Percentiles rank a stretch among this genome's conserved stretches.
Evolutionary conservation across 257 asterid genomes (phyloP).

Genomic region (Penstemon eatonii): DNA sequence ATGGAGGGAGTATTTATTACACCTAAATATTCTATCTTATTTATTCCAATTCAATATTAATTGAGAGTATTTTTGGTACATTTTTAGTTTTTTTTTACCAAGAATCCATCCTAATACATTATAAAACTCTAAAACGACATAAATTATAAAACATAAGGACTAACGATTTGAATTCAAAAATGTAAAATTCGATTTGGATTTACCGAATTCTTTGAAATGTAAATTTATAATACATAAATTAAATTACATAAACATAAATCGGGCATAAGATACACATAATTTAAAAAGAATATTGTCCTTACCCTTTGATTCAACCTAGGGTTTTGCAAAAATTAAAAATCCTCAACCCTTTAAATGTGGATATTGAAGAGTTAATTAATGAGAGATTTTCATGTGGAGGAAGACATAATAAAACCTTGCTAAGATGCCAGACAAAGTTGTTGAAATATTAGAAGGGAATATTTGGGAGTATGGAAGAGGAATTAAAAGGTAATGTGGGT

Average conservation of each 20-base stretch:
- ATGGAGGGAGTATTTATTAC: too few relatives aligned
- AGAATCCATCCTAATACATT: too few relatives aligned
- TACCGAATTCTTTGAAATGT: too few relatives aligned
- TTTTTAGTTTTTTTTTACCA: too few relatives aligned
- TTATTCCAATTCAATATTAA: too few relatives aligned
- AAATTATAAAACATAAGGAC: too few relatives aligned
- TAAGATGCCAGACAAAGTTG: conserved; percentile 79
- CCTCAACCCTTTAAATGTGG: conserved; percentile 25
- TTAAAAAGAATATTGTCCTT: conserved; percentile 10
- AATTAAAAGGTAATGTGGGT: conserved; percentile 86
- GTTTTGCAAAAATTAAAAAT: conserved; percentile 42
- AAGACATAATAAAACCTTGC: conserved; percentile 62
- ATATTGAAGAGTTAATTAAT: conserved; percentile 16
- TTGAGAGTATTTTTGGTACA: too few relatives aligned
- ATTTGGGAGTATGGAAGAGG: conserved; percentile 80
- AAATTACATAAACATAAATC: too few relatives aligned
- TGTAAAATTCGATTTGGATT: too few relatives aligned
- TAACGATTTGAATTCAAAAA: too few relatives aligned
- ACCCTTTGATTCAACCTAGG: conserved; percentile 78
- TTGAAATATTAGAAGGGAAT: conserved; percentile 76
- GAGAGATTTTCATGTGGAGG: conserved; percentile 52
- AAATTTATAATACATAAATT: not conserved
- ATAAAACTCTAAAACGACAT: too few relatives aligned
- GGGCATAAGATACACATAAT: conserved; percentile 28
- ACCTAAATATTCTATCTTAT: too few relatives aligned